phyloP scores from a whole-genome alignment of 164 flowering plant genomes.

The Santalum album region DNA sequence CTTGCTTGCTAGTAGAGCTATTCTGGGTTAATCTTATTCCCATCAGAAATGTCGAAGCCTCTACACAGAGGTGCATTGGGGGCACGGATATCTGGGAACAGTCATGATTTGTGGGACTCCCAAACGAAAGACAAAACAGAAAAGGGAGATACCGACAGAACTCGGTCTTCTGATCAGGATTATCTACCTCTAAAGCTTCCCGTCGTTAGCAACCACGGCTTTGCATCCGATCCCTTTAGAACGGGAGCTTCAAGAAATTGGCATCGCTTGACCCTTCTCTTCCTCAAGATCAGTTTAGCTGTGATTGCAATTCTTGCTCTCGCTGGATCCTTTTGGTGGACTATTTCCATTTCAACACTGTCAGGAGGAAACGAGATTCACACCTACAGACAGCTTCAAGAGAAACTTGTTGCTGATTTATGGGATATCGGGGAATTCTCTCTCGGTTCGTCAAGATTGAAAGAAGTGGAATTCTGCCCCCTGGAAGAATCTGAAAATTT shows the following conservation, averaged over 20 bases:
- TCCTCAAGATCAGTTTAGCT: constrained; percentile 58
- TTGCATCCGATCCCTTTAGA: constrained; percentile 41
- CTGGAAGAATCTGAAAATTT: constrained; percentile 54
- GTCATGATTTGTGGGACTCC: constrained; percentile 47
- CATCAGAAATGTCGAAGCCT: constrained; percentile 63
- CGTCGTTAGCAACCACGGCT: constrained; percentile 44
- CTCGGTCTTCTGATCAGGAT: constrained; percentile 30
- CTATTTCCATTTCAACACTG: constrained; percentile 53
- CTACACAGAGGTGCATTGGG: constrained; percentile 60
- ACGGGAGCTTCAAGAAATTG: constrained; percentile 40
- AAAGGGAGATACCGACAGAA: constrained; percentile 47
- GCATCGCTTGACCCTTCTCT: constrained; percentile 32
- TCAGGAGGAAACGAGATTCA: constrained; percentile 50
- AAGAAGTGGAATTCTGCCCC: constrained; percentile 69
- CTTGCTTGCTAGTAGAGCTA: background rate
- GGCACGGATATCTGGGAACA: constrained; percentile 32
- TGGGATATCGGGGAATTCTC: constrained; percentile 80
- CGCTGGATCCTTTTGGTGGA: constrained; percentile 88
- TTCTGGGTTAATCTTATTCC: constrained; percentile 1
- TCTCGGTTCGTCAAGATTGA: constrained; percentile 47
- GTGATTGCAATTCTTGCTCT: constrained; percentile 63
- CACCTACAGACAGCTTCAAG: constrained; percentile 69
- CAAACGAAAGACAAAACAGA: constrained; percentile 56
- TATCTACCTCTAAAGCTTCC: constrained; percentile 33
- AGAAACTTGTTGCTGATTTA: constrained; percentile 72